A percentile compares a stretch with the other conserved stretches of the same genome.
phyloP scores from a whole-genome alignment of 208 protist species.

The Trypanosoma platydactyli region DNA sequence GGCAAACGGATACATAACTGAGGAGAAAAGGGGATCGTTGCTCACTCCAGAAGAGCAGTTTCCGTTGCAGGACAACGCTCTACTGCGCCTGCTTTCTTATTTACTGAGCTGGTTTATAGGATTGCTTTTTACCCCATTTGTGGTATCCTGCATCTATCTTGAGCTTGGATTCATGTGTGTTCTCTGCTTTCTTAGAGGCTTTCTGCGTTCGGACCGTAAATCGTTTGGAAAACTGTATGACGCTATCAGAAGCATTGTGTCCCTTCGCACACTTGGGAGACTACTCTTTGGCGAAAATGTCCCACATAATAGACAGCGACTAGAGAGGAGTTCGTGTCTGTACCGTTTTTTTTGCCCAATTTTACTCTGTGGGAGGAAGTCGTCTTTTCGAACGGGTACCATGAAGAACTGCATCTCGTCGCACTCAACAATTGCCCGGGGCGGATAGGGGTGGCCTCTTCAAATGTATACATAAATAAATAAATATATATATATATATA shows the following conservation, averaged over 20 bases:
- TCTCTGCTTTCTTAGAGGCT: constrained; percentile 26
- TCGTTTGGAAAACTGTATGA: constrained; percentile 41
- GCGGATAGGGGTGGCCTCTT: too few relatives aligned
- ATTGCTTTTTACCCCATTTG: constrained; percentile 50
- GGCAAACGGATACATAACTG: constrained; percentile 30
- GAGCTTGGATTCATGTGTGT: constrained; percentile 52
- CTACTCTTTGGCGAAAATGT: constrained; percentile 54
- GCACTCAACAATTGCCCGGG: too few relatives aligned
- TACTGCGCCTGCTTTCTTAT: constrained; percentile 37
- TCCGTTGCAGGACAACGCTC: constrained; percentile 31
- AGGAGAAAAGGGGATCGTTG: constrained; percentile 29
- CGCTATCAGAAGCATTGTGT: constrained; percentile 51
- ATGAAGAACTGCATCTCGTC: too few relatives aligned
- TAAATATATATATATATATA: too few relatives aligned
- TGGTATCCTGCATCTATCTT: constrained; percentile 56
- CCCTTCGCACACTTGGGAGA: constrained; percentile 47
- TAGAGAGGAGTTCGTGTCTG: constrained; percentile 45
- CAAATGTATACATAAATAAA: too few relatives aligned
- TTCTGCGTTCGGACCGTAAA: constrained; percentile 23
- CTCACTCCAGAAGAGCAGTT: constrained; percentile 49
- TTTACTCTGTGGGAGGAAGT: constrained; percentile 35
- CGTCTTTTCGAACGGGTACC: constrained; percentile 23
- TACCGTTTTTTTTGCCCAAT: constrained; percentile 66
- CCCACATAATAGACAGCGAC: constrained; percentile 42
- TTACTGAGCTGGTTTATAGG: constrained; percentile 49